Evolutionary conservation across 2,329 filamentous ascomycete species (phyloP), one percentile per base, ranked within the genome.

Genomic region (Coleophoma crateriformis): DNA sequence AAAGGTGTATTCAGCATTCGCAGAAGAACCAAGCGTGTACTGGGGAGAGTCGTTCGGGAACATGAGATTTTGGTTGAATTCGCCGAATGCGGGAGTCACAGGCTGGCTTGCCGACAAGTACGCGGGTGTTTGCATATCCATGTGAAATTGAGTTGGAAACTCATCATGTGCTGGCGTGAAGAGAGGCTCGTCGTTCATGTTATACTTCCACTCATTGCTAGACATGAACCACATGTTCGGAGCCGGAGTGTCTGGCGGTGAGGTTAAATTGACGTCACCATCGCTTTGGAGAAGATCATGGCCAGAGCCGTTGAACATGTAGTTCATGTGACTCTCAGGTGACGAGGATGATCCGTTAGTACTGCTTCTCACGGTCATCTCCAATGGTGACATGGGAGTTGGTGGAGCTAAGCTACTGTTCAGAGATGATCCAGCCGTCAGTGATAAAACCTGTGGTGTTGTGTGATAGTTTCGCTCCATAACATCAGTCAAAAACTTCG

Each of bases 351-450:
- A 58, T 27, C n/a, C 27, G n/a, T 20, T 15, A 32, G 35, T 38
- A 17, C 35, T 38, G 11, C 35, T 17, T 38, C 35, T 38, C 11
- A 62, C 49, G 4, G 48, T 53, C 58, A 61, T 62, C 44, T 61
- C 56, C 32, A 56, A 51, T 20, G 61, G 61, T 33, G 63, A 65
- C 58, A 64, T 59, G 10, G 63, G 63, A 17, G 63, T 65, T 14
- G 62, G 61, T 38, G 63, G 63, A 40, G 63, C 62, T 3, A 65
- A 54, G 38, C 58, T 64, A 50, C 59, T 61, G 39, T 57, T 62
- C n/a, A 61, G 27, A 12, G 61, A 60, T 13, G 61, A 60, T 22
- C 55, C 45, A 8, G 53, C 56, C 4, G 54, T 58, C 35, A 61
- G 44, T 1, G 57, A 54, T n/a, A 56, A 56, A 13, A 53, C 53